Base-by-base conservation (phyloP, 164 flowering plant species). In the Cinnamomum chago region DNA sequence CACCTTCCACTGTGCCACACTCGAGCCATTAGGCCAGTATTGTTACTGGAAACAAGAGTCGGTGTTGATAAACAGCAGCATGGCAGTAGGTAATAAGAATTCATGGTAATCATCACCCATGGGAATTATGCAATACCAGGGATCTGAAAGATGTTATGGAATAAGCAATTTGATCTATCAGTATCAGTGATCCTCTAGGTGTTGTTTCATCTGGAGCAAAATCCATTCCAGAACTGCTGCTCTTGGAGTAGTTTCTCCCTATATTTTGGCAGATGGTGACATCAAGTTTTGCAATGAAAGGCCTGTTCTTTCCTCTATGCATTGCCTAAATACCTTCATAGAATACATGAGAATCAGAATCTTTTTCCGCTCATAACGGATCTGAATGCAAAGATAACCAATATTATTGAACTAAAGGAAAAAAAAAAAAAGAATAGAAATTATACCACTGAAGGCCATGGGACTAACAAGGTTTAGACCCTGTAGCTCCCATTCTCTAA, bases 81-180 rank as follows among this genome's bases (percentile, higher is more conserved):
- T 12, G 25, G 58, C 50, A 69, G 30, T 55, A 28, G 23, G 62
- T 76, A 86, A 89, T 7, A 90, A 83, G 82, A 87, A 89, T 76
- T 92, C 99, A 30, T 90, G 95, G 82, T 78, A 93, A 60, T 87
- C 90, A 50, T 92, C 95, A 76, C 87, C 83, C 50, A 90, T 88
- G 65, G 88, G 91, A 55, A 95, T 85, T 84, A 81, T 87, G 81
- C 81, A 79, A 77, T 93, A 86, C 95, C 96, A 93, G 83, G 89
- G 90, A 7, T 82, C 88, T 90, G 74, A 85, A 87, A 76, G 82
- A 79, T 70, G 84, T 81, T 22, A 86, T 76, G 40, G 86, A 80
- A 78, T 82, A 81, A 55, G 86, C 84, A 68, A 78, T 90, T 83
- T 81, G 85, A 77, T 80, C 82, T 33, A 83, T 83, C 58, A 75